Base-by-base conservation (phyloP, 2,329 filamentous ascomycete genomes). In the Phaeosphaeria sp. region DNA sequence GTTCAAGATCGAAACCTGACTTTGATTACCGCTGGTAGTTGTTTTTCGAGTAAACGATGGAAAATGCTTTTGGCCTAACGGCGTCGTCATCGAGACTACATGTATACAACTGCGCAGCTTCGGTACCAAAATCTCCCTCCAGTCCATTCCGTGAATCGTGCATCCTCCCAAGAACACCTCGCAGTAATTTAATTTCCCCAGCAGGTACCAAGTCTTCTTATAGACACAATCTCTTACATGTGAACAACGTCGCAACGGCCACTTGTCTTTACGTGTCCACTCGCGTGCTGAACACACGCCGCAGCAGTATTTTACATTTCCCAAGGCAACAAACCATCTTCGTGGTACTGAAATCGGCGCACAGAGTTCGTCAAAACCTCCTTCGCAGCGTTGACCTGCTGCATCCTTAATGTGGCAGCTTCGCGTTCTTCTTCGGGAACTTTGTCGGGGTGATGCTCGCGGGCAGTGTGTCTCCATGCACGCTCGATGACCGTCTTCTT, bases 371-470 rank as follows among this genome's bases (percentile, higher is more conserved):
- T 25, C 20, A 73, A 50, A 18, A 73, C 54, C 18, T 71, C 69
- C 39, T 60, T 68, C 0, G 70, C 64, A 4, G 62, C 69, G 27
- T 72, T 72, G 25, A 72, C 55, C 15, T 58, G 56, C 56, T 69
- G 61, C 71, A 73, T 73, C 21, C 50, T 52, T 15, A 50, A 18
- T 1, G 63, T 67, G 1, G 71, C 68, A 7, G 23, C 39, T 15
- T 56, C 58, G 15, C 54, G 55, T 6, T 67, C 52, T 20, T 61
- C 48, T 2, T 54, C 58, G 0, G 53, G 10, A 1, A 58, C 66
- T 43, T 60, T 67, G 46, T 72, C 71, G 0, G 71, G 71, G 21
- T 73, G 71, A n/a, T 50, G 46, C 10, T 43, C 52, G 1, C 63
- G 30, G 0, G 65, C 64, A 1, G 58, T 53, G 21, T 52, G 62